Evolutionary conservation across 352 stramenopile species (phyloP).

Genomic region (Phytophthora cactorum): DNA sequence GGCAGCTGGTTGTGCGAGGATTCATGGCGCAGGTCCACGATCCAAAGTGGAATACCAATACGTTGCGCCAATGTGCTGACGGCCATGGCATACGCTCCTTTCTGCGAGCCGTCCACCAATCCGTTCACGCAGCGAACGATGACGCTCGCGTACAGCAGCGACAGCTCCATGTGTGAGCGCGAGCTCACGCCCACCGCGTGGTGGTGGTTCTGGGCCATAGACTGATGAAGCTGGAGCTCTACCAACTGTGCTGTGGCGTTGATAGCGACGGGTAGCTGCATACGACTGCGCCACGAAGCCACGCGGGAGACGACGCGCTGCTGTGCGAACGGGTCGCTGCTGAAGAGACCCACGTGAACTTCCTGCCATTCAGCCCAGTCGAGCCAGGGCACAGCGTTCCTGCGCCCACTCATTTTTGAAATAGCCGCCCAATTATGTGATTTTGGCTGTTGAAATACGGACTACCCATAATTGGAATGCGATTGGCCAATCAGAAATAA

Average conservation of each 20-base stretch:
- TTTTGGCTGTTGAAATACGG: neutral
- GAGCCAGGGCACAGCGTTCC: conserved; percentile 58
- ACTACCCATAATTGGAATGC: conserved; percentile 5
- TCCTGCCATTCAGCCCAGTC: conserved; percentile 83
- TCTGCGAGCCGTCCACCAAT: conserved; percentile 82
- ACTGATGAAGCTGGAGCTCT: conserved; percentile 78
- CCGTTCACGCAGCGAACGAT: conserved; percentile 88
- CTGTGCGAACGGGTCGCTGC: conserved; percentile 40
- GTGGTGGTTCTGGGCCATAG: conserved; percentile 67
- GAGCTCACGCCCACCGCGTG: conserved; percentile 73
- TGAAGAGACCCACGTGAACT: conserved; percentile 69
- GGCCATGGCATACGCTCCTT: conserved; percentile 73
- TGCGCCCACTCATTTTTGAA: conserved; percentile 55
- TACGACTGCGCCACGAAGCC: conserved; percentile 70
- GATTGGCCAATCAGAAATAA: conserved; percentile 18
- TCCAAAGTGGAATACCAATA: conserved; percentile 93
- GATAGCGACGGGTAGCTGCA: conserved; percentile 80
- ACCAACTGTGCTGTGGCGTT: conserved; percentile 78
- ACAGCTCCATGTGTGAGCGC: conserved; percentile 83
- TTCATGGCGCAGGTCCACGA: conserved; percentile 94
- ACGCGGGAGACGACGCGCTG: conserved; percentile 68
- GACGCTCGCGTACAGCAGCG: conserved; percentile 65
- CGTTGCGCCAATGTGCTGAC: conserved; percentile 83
- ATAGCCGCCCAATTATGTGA: neutral
- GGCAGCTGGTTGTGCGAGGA: conserved; percentile 94